Base-by-base conservation (phyloP, 805 yeast species). In the Hanseniaspora lindneri region DNA sequence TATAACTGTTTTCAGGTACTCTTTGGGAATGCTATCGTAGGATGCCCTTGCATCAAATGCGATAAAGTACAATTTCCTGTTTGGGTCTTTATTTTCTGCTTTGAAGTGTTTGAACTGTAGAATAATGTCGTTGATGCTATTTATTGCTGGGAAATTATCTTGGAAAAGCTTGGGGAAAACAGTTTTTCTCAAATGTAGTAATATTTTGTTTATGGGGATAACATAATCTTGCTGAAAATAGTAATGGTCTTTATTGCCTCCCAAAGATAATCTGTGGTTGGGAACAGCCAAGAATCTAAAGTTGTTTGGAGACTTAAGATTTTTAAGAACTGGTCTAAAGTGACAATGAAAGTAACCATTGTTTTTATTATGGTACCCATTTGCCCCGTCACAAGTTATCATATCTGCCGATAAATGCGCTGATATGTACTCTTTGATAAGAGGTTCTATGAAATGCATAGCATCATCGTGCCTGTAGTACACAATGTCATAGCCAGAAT, bases 31-130 rank as follows among this genome's bases (percentile, higher is more conserved):
- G 2, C 77, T 73, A 56, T 89, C 96, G 60, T 77, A 88, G 49
- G 95, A 86, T 3, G 79, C 71, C 49, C 70, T 71, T 53, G 83
- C 76, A 60, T 88, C 97, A 60, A 85, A 82, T 54, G 83, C 84
- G 23, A 82, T 66, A 14, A 73, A 73, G 56, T 67, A 73, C 3
- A 70, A 14, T 2, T 39, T 11, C 1, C 44, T 37, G 1, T 19
- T 35, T 0, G 58, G 51, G 34, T 50, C 27, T 9, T 9, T 46
- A 9, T 52, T 48, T 3, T 28, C 25, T 1, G 46, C 39, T 47
- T 69, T 73, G 55, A 68, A 83, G 0, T 54, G 32, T 6, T 59
- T 51, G 0, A 81, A 52, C 3, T 56, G 52, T 0, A 52, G 42
- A 1, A 76, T 67, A 10, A 80, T 66, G 34, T 78, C 79, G 19